phyloP scores from a whole-genome alignment of 495 filamentous ascomycete genomes.

The Penicillium odoratum region DNA sequence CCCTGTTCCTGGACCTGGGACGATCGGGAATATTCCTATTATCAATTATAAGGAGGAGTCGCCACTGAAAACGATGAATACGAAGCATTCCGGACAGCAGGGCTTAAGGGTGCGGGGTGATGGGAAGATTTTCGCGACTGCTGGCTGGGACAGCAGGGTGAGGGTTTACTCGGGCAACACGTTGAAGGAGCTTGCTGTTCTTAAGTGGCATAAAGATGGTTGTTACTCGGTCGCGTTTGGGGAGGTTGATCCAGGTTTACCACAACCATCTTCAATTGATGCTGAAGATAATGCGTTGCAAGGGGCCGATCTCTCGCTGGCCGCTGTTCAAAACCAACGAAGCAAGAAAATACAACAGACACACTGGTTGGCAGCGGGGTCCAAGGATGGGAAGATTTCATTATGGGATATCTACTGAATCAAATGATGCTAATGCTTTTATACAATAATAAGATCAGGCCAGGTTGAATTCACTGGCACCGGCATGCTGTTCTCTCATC shows the following conservation, averaged over 20 bases:
- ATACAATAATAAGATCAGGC: constrained; percentile 52
- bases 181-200: constrained; percentile 85
- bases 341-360: constrained; percentile 62
- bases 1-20: constrained; percentile 45
- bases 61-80: constrained; percentile 64
- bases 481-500: constrained; percentile 73
- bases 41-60: constrained; percentile 24
- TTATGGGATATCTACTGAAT: constrained; percentile 91
- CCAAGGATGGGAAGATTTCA: constrained; percentile 94
- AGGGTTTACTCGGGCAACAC: constrained; percentile 79
- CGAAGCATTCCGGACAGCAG: constrained; percentile 90
- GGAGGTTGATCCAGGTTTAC: constrained; percentile 27
- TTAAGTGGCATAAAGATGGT: constrained; percentile 94
- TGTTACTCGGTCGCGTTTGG: constrained; percentile 87
- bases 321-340: constrained; percentile 60
- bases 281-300: background rate
- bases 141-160: constrained; percentile 84
- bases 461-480: constrained; percentile 84
- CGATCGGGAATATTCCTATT: constrained; percentile 12
- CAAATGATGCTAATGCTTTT: constrained; percentile 33
- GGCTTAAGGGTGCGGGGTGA: constrained; percentile 74
- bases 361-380: constrained; percentile 89
- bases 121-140: constrained; percentile 82
- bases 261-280: background rate
- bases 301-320: constrained; percentile 28